Evolutionary conservation across 169 alveolate genomes (phyloP), one percentile per base, ranked within the genome.

Genomic region (Gregarina niphandrodes): DNA sequence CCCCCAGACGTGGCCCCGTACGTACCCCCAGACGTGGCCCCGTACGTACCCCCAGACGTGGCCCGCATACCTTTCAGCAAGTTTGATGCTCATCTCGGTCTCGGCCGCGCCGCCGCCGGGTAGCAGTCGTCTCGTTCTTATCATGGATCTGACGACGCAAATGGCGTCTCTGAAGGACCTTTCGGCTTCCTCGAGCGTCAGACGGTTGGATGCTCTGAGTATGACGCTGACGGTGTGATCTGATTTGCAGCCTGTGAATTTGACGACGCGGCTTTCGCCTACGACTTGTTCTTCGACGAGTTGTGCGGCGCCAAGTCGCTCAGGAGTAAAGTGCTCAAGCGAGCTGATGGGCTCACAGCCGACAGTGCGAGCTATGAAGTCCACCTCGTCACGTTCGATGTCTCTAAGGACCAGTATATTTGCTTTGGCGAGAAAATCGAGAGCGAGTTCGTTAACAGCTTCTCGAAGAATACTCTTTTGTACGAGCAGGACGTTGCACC

Each of bases 71-170:
- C 61, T 42, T 13, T 52, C 61, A 9, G 28, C 11, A 7, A 52
- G 36, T 17, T 22, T 43, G 11, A 30, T 32, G n/a, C 55, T 42
- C 16, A 92, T 69, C 64, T 87, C 96, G 73, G 82, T 82, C 68
- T 92, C 98, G 26, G 95, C 87, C 9, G 96, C 95, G 22, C 96
- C 97, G 9, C 98, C 98, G 15, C 98, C 98, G 18, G 98, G 96
- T n/a, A 92, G 79, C 40, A 87, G 56, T 6, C 95, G 84, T 37
- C 73, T 68, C 53, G 76, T 81, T 64, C 84, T 91, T 42, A 91
- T 91, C 19, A 88, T 79, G 39, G 94, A 70, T 58, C 98, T 64
- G 30, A 91, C 94, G 28, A 91, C 98, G 55, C 97, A 87, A 21
- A 88, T 73, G 13, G 98, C 97, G 62, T 91, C 98, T 64, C 87